Evolutionary conservation across 73 alveolate species (phyloP).

Genomic region (Uronychia setigera): DNA sequence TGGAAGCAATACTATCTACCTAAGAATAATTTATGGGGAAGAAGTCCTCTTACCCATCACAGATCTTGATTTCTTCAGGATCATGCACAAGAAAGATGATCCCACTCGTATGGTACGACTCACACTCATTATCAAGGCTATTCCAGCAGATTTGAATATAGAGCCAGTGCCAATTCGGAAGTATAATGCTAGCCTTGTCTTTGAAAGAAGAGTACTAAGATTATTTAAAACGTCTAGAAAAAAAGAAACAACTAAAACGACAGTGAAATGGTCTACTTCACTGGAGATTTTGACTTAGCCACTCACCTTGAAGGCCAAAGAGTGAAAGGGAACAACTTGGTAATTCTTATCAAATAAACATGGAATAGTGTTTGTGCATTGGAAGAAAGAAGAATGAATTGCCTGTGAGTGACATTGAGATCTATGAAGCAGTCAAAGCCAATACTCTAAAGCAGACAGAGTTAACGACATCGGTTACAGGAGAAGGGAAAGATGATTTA

Average conservation of each 20-base stretch:
- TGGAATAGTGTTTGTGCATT: slow-evolving; percentile 28
- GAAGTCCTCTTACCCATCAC: slow-evolving; percentile 27
- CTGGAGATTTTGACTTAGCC: slow-evolving; percentile 49
- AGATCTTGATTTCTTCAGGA: slow-evolving; percentile 42
- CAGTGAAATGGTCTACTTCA: slow-evolving; percentile 16
- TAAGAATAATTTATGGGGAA: slow-evolving; percentile 43
- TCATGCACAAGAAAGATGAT: slow-evolving; percentile 17
- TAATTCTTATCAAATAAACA: neutral
- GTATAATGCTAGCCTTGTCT: slow-evolving; percentile 17
- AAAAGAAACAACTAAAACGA: neutral
- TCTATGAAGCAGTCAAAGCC: slow-evolving; percentile 26
- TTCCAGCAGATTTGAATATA: slow-evolving; percentile 28
- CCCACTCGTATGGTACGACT: slow-evolving; percentile 42
- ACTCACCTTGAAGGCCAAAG: slow-evolving; percentile 18
- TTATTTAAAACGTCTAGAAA: neutral
- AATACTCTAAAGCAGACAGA: neutral
- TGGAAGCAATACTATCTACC: slow-evolving; percentile 31
- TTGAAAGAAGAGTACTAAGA: slow-evolving; percentile 13
- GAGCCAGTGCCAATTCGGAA: slow-evolving; percentile 46
- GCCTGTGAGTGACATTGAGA: slow-evolving; percentile 47
- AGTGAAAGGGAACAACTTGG: neutral
- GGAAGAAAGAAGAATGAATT: slow-evolving; percentile 28
- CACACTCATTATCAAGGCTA: neutral
- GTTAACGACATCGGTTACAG: neutral
- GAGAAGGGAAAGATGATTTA: slow-evolving; percentile 21